Evolutionary conservation across 1,284 basidiomycete species (phyloP), one percentile per base, ranked within the genome.

Genomic region (Ceratobasidium sp.): DNA sequence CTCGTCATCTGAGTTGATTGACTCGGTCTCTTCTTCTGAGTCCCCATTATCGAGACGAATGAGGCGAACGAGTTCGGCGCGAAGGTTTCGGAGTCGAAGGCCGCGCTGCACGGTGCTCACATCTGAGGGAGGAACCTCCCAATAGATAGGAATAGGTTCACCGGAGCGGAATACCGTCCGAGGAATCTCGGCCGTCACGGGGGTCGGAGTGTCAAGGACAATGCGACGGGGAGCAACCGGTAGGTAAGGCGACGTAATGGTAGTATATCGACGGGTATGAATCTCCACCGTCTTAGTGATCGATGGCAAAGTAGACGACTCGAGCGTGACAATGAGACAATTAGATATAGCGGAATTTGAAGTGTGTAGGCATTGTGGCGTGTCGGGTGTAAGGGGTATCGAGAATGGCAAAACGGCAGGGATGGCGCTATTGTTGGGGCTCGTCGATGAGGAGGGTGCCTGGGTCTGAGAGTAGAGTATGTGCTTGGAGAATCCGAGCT

Each of bases 311-410:
- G 82, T 80, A 8, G 82, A 80, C 0, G 91, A 88, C 79, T 90
- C 85, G 28, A 94, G 84, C 3, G 87, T 89, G 37, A 91, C 93
- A 10, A 87, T 90, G 68, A 94, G 84, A 20, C 86, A 85, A 81
- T 94, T 91, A 17, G 86, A 86, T 64, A 94, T 85, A 0, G 89
- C 89, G 2, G 92, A 94, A 79, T 87, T 88, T 3, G 90, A 85
- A 1, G 92, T 92, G 80, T 90, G 89, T 28, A 94, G 85, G 64
- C 91, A 92, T 82, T 94, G 93, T 0, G 93, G 92, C 8, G 91
- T 90, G 81, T 94, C 93, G 64, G 87, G 83, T 77, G 86, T 88
- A 69, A 94, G 86, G 7, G 92, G 93, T 78, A 94, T 90, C 20
- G 93, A 88, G 82, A 94, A 94, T 23, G 91, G 89, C 77, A 92